Percentiles rank a stretch among this genome's conserved stretches.
Evolutionary conservation across 2,329 filamentous ascomycete genomes (phyloP).

Genomic region (Seiridium cupressi): DNA sequence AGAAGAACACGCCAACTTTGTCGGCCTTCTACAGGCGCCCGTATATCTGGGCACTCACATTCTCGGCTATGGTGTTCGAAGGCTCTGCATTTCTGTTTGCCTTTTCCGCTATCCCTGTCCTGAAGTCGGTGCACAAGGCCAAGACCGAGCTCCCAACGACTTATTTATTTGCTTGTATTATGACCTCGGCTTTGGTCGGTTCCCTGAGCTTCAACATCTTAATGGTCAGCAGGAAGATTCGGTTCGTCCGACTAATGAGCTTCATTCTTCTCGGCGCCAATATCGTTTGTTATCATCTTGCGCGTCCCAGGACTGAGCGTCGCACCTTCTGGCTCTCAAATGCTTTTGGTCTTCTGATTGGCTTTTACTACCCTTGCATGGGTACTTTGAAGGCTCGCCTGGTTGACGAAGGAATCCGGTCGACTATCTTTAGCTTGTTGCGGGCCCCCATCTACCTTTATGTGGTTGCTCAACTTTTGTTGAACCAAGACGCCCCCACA

Average conservation of each 20-base stretch:
- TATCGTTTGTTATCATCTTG: conserved; percentile 39
- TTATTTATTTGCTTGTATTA: conserved; percentile 26
- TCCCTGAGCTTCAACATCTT: conserved; percentile 27
- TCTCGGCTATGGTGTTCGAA: conserved; percentile 58
- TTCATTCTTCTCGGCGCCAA: conserved; percentile 30
- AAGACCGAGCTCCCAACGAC: conserved; percentile 26
- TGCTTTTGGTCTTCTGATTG: conserved; percentile 55
- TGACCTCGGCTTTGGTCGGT: conserved; percentile 26
- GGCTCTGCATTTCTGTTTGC: conserved; percentile 62
- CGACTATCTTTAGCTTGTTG: conserved; percentile 54
- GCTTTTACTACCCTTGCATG: conserved; percentile 57
- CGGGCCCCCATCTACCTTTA: conserved; percentile 47
- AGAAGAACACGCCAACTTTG: conserved; percentile 13
- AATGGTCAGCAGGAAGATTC: conserved; percentile 28
- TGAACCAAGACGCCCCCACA: conserved; percentile 36
- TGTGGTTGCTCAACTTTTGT: conserved; percentile 40
- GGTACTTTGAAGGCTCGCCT: conserved; percentile 45
- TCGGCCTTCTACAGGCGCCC: conserved; percentile 34
- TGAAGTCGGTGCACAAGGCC: conserved; percentile 39
- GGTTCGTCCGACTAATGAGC: conserved; percentile 31
- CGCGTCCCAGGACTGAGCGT: conserved; percentile 34
- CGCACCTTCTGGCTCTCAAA: conserved; percentile 56
- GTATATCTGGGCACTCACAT: conserved; percentile 47
- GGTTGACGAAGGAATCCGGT: conserved; percentile 49
- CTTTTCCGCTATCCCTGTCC: conserved; percentile 59